Percentiles rank a stretch among this genome's conserved stretches.
Conservation (phyloP, 495 filamentous ascomycete species). For the Delitschia confertaspora region DNA sequence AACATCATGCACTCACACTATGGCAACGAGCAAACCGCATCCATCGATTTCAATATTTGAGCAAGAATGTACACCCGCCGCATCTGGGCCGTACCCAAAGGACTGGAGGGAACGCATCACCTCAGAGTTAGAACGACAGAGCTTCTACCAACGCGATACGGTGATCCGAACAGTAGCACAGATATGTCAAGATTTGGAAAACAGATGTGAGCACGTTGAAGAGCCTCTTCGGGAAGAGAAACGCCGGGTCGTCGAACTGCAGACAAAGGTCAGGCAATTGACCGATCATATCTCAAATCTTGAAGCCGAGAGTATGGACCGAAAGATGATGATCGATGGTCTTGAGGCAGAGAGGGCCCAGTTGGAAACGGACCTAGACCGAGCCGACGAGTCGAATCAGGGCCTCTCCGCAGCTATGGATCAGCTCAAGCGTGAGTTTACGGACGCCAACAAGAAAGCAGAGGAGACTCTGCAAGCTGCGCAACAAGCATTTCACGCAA, state of each 20-base stretch:
- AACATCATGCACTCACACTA: neutral
- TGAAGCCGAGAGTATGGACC: conserved; percentile 16
- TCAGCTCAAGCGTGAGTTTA: conserved; percentile 12
- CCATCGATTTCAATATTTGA: conserved; percentile 14
- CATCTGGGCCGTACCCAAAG: neutral
- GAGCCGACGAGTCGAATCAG: conserved; percentile 2
- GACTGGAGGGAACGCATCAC: conserved; percentile 21
- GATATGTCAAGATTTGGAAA: conserved; percentile 48
- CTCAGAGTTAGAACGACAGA: conserved; percentile 31
- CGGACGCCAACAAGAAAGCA: conserved; percentile 8
- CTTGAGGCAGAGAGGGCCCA: conserved; percentile 23
- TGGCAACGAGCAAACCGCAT: neutral
- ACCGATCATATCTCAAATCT: conserved; percentile 13
- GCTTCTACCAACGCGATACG: conserved; percentile 36
- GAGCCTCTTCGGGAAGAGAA: conserved; percentile 42
- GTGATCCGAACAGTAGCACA: conserved; percentile 43
- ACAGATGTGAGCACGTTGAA: conserved; percentile 45
- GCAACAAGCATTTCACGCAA: conserved; percentile 11
- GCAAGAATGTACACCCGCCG: conserved; percentile 17
- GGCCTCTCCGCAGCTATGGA: conserved; percentile 6
- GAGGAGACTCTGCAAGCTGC: conserved; percentile 7
- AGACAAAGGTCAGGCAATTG: conserved; percentile 19
- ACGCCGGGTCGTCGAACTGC: conserved; percentile 34
- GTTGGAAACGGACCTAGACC: conserved; percentile 13
- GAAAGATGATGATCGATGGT: conserved; percentile 16